Evolutionary conservation across 2,329 filamentous ascomycete species (phyloP).

Genomic region (Trichoderma sp.): DNA sequence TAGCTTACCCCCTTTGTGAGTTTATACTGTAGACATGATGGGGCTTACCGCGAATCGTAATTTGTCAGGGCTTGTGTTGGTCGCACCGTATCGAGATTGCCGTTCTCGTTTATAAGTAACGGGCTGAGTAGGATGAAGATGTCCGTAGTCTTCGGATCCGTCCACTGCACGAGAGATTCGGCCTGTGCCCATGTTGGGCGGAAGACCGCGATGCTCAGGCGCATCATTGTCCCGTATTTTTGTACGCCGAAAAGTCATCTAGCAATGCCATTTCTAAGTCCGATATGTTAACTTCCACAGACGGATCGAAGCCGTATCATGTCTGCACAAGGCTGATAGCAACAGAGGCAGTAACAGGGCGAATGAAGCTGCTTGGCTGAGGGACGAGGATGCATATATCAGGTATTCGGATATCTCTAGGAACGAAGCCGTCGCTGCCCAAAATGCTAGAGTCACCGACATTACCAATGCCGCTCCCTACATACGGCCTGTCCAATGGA

Average conservation of each 20-base stretch:
- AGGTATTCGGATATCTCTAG: background rate
- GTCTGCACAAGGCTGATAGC: background rate
- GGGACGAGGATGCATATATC: background rate
- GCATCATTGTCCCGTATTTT: background rate
- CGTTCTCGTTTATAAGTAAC: background rate
- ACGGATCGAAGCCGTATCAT: background rate
- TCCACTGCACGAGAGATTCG: background rate
- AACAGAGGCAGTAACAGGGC: background rate
- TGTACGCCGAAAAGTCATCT: background rate
- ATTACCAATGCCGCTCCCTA: background rate
- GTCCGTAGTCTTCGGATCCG: background rate
- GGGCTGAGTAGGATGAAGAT: background rate
- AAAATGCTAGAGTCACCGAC: slow-evolving; percentile 1
- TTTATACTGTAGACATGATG: background rate
- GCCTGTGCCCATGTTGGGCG: background rate
- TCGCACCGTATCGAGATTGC: background rate
- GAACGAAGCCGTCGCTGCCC: slow-evolving; percentile 6
- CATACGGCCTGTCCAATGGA: background rate
- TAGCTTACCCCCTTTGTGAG: slow-evolving; percentile 21
- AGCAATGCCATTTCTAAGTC: background rate
- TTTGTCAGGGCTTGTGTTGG: background rate
- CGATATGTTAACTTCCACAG: background rate
- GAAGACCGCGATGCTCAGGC: background rate
- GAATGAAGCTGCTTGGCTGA: background rate
- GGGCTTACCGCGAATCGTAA: slow-evolving; percentile 11